Base-by-base conservation (phyloP, 352 stramenopile species). In the Globisporangium abappressorium region DNA sequence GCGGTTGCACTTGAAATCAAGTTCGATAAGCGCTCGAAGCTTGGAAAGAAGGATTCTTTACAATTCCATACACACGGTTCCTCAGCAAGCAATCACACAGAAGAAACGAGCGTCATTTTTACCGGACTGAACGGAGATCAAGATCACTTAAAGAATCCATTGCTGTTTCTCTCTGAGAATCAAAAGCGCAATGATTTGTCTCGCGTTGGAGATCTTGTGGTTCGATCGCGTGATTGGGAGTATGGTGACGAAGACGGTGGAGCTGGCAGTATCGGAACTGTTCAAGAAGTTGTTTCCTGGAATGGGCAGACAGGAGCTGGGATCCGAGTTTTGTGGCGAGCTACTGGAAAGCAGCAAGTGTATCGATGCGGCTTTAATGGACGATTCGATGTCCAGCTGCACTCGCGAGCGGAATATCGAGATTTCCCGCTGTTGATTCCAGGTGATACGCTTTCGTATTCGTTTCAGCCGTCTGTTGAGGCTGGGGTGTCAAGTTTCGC, bases 161-260 rank as follows among this genome's bases (percentile, higher is more conserved):
- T 75, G 1, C 54, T 88, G 30, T 92, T 90, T 60, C 63, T 80
- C 2, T 22, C 36, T 9, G 82, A 89, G 22, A 56, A 57, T 6
- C 47, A 70, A 28, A 79, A 81, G 11, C 66, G 70, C 22, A 71
- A 36, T 22, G 54, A 46, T 4, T 59, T 80, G 11, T 38, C 84
- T 59, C 81, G 75, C 36, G 64, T 78, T 28, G 80, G 77, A 1
- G 82, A 94, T 41, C 54, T 69, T 12, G 84, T 94, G 2, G 70
- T 90, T 56, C 77, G 85, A 5, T 86, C 85, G 18, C 70, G 67
- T 30, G 84, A 93, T 51, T 94, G 87, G 87, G 72, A 81, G 55
- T 93, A 92, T 62, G 84, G 68, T 3, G 70, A 92, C 34, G 87
- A 94, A 79, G 87, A 93, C 59, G 87, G 87, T 36, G 82, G 80